A percentile compares a stretch with the other conserved stretches of the same genome.
Evolutionary conservation across 2,329 filamentous ascomycete genomes (phyloP).

Genomic region (Gremmenia infestans): DNA sequence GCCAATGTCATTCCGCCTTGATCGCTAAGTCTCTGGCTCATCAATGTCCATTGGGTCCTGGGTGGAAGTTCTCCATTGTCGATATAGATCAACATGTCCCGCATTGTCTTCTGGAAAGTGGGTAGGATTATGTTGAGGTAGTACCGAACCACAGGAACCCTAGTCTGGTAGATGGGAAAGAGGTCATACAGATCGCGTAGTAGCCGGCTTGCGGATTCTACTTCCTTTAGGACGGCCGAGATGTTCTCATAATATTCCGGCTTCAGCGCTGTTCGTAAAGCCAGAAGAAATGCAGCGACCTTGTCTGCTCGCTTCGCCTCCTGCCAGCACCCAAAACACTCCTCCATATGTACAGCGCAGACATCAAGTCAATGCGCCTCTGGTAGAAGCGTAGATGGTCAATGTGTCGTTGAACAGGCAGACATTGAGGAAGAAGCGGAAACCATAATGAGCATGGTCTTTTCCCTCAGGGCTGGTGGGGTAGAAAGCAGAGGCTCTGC

Average conservation of each 20-base stretch:
- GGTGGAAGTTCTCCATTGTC: conserved; percentile 45
- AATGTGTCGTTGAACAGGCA: conserved; percentile 14
- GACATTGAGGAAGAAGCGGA: conserved; percentile 3
- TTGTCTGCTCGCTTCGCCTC: conserved; percentile 50
- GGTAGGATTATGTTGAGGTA: conserved; percentile 54
- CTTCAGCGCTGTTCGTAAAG: conserved; percentile 43
- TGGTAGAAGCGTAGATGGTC: conserved; percentile 11
- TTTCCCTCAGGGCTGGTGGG: neutral
- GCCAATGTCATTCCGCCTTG: conserved; percentile 48
- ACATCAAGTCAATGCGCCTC: conserved; percentile 28
- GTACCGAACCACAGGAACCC: conserved; percentile 47
- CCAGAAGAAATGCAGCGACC: conserved; percentile 44
- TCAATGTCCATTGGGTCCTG: conserved; percentile 51
- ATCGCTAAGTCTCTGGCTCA: conserved; percentile 51
- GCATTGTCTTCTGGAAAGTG: conserved; percentile 47
- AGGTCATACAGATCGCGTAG: conserved; percentile 52
- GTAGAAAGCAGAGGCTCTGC: conserved; percentile 20
- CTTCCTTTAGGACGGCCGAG: conserved; percentile 36
- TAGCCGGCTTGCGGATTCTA: conserved; percentile 36
- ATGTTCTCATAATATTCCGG: conserved; percentile 42
- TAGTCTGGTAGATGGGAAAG: conserved; percentile 45
- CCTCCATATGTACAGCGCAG: conserved; percentile 26
- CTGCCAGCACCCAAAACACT: conserved; percentile 42
- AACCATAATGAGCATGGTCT: conserved; percentile 11
- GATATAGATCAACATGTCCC: conserved; percentile 48